Base-by-base conservation (phyloP, 2,329 filamentous ascomycete genomes). In the Penicillium sp. region DNA sequence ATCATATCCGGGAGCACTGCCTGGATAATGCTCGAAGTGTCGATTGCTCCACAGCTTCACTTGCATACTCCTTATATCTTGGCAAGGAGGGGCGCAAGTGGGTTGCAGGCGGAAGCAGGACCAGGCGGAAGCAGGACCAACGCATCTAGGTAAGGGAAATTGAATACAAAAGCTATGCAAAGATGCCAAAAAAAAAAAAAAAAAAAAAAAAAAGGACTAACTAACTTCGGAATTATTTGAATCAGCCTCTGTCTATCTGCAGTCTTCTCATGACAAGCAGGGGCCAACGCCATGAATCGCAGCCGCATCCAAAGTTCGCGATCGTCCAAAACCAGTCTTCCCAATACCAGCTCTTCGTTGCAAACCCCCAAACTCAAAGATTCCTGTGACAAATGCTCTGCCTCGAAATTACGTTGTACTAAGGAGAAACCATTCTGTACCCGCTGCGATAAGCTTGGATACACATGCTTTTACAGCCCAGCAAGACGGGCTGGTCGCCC, bases 401-500 rank as follows among this genome's bases (percentile, higher is more conserved):
- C 47, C 32, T 58, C 57, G 2, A 59, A 59, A 29, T 47, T 59
- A 10, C 49, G 52, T 19, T 59, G 56, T 32, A 52, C 51, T 8
- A 59, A 56, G 40, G 46, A 49, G 21, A 58, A 54, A 13, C 57
- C 57, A 3, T 43, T 37, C 5, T 58, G 57, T 45, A 31, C 51
- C 9, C 56, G 57, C 9, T 59, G 57, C 45, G 45, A 56, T 17
- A 56, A 55, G 40, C 37, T 57, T 19, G 58, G 56, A 4, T 54
- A 60, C 29, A 45, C 51, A 29, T 60, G 58, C 39, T 58, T 59
- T 37, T 61, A 59, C 41, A 61, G 59, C 44, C 59, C 57, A 24
- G 58, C 59, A 28, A 48, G 58, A 40, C 52, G 58, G 2, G 52
- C 53, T 33, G 56, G 57, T 21, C 52, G 54, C 19, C 57, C 54